These are phyloP conservation scores for Xanthoconium stramineum DNA, from an alignment of 768 basidiomycete species.

Conservation along the genomic window DNA sequence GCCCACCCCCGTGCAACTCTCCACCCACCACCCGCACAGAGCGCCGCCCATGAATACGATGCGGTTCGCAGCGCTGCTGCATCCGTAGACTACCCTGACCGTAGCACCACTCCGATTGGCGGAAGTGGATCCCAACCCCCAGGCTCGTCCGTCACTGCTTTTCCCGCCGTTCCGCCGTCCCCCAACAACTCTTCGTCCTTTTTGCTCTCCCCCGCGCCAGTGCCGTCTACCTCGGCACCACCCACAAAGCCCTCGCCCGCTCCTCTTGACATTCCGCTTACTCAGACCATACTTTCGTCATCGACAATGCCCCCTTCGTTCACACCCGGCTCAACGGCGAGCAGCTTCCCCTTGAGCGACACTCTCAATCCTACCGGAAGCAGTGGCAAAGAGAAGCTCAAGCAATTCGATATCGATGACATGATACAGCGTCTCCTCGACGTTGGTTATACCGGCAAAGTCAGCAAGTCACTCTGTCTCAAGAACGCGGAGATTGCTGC, in stretches of 20 bases:
- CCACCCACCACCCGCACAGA: constrained; percentile 39
- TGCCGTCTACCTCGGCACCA: constrained; percentile 12
- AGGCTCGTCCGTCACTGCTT: constrained; percentile 28
- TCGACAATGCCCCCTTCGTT: constrained; percentile 49
- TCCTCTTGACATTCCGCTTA: constrained; percentile 74
- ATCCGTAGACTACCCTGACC: constrained; percentile 31
- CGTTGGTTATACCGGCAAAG: constrained; percentile 97
- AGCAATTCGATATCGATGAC: constrained; percentile 90
- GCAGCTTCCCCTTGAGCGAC: constrained; percentile 38
- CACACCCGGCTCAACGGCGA: constrained; percentile 49
- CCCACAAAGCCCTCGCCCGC: constrained; percentile 42
- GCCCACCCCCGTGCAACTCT: constrained; percentile 46
- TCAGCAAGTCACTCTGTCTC: constrained; percentile 90
- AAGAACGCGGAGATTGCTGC: constrained; percentile 96
- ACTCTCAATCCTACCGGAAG: constrained; percentile 34
- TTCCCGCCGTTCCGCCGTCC: constrained; percentile 38
- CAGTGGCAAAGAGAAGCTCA: constrained; percentile 54
- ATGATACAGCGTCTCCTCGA: constrained; percentile 96
- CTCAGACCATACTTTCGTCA: constrained; percentile 81
- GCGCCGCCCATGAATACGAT: constrained; percentile 35
- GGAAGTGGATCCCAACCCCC: constrained; percentile 36
- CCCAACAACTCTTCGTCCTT: constrained; percentile 38
- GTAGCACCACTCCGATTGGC: constrained; percentile 36
- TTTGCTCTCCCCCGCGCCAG: constrained; percentile 27
- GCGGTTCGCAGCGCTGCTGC: constrained; percentile 33